A percentile compares a stretch with the other conserved stretches of the same genome.
Evolutionary conservation across 305 asterid genomes (phyloP).

Genomic region (Fraxinus greggii): DNA sequence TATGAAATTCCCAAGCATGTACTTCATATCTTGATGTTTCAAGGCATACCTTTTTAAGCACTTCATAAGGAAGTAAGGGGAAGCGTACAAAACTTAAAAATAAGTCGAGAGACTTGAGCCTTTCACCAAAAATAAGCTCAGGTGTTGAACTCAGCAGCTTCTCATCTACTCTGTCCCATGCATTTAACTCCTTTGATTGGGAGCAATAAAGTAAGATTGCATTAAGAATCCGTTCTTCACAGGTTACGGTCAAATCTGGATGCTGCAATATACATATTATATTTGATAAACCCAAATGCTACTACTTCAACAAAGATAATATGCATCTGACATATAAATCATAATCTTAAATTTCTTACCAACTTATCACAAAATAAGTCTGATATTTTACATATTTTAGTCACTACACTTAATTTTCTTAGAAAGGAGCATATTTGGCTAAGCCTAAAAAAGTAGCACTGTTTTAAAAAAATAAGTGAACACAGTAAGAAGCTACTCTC

Average conservation of each 20-base stretch:
- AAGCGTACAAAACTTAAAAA: slow-evolving; percentile 67
- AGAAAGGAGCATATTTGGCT: background rate
- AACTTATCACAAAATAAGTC: background rate
- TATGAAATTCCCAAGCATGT: background rate
- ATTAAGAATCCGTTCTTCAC: slow-evolving; percentile 91
- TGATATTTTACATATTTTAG: background rate
- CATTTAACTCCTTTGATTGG: slow-evolving; percentile 56
- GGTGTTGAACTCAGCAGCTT: slow-evolving; percentile 54
- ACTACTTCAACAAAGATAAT: background rate
- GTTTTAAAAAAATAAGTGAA: background rate
- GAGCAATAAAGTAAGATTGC: slow-evolving; percentile 79
- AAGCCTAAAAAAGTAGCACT: background rate
- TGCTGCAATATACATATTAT: slow-evolving; percentile 51
- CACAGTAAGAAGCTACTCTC: background rate
- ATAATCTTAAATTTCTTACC: background rate
- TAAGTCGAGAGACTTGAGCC: slow-evolving; percentile 47
- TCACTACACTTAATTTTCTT: background rate
- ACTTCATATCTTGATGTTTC: slow-evolving; percentile 6
- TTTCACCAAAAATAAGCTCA: slow-evolving; percentile 55
- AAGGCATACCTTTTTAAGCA: slow-evolving; percentile 60
- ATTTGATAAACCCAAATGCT: background rate
- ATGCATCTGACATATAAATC: background rate
- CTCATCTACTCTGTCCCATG: slow-evolving; percentile 72
- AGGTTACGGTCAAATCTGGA: slow-evolving; percentile 88
- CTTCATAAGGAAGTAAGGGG: slow-evolving; percentile 59